Base-by-base conservation (phyloP, 805 yeast species). In the Nakazawaea ishiwadae region DNA sequence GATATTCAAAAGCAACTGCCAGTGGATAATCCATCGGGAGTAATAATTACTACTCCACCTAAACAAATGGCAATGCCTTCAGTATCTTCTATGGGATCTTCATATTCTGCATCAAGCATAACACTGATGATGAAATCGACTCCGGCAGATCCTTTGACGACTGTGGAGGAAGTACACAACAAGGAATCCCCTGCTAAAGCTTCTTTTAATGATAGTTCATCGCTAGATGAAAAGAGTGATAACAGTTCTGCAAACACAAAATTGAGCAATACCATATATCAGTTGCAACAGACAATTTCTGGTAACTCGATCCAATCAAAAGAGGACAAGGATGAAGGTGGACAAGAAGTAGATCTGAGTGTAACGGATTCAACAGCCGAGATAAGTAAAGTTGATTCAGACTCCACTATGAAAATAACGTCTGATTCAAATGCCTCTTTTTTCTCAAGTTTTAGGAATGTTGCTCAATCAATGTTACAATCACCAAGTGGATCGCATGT, bases 131-230 rank as follows among this genome's bases (percentile, higher is more conserved):
- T 57, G 21, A 70, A 71, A 46, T 60, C 76, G 3, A 53, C 66
- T 1, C 80, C 80, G 0, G 79, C 78, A 1, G 59, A 66, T 46
- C 80, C 81, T 0, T 67, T 62, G 35, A 75, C 79, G 0, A 75
- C 80, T 0, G 66, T 53, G 37, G 65, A 71, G 24, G 79, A 75
- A 49, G 79, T 75, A 15, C 40, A 37, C 15, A 34, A 34, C 14
- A 34, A 34, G 8, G 12, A 5, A 1, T 34, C 37, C 2, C 29
- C 37, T 8, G n/a, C 37, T 10, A 34, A 15, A 11, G 23, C 19
- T 15, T 23, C 37, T 3, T 15, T 34, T 7, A 23, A 23, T 19
- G 37, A 34, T 10, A 10, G 15, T 3, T n/a, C 29, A 12, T 34
- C 37, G 9, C 8, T 24, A 14, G 23, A 23, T 14, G 37, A 34